These are phyloP conservation scores for Hericium rajendrae DNA, from an alignment of 768 basidiomycete genomes.

Conservation along the genomic window DNA sequence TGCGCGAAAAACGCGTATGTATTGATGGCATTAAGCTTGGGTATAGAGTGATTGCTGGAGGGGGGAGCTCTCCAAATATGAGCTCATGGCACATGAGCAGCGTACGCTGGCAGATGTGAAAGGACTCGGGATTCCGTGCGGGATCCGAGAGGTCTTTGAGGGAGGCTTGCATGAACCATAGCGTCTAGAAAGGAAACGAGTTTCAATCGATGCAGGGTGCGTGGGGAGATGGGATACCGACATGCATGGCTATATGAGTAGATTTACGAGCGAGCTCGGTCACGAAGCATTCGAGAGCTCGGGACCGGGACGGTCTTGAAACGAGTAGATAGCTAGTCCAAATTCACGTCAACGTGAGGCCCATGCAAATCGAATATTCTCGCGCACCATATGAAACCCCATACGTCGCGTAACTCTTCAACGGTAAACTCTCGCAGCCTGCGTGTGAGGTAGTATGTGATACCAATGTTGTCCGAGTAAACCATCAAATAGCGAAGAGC, in stretches of 20 bases:
- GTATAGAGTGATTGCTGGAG: slow-evolving; percentile 60
- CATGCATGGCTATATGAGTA: slow-evolving; percentile 92
- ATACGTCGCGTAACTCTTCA: slow-evolving; percentile 70
- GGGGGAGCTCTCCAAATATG: slow-evolving; percentile 83
- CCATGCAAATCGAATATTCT: slow-evolving; percentile 11
- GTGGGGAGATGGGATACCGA: slow-evolving; percentile 35
- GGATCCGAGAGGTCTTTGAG: slow-evolving; percentile 64
- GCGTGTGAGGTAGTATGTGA: slow-evolving; percentile 81
- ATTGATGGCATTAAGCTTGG: slow-evolving; percentile 42
- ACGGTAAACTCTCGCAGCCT: slow-evolving; percentile 60
- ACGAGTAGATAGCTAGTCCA: slow-evolving; percentile 78
- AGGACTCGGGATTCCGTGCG: slow-evolving; percentile 62
- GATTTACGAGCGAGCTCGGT: slow-evolving; percentile 82
- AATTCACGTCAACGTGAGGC: slow-evolving; percentile 23
- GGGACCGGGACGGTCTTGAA: slow-evolving; percentile 83
- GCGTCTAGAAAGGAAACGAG: slow-evolving; percentile 43
- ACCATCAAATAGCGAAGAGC: slow-evolving; percentile 79
- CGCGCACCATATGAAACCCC: slow-evolving; percentile 79
- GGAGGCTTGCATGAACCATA: slow-evolving; percentile 99
- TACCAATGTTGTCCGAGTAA: slow-evolving; percentile 83
- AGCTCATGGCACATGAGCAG: slow-evolving; percentile 91
- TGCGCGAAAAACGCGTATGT: slow-evolving; percentile 38
- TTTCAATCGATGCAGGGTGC: slow-evolving; percentile 9
- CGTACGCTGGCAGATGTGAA: slow-evolving; percentile 85
- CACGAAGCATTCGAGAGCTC: slow-evolving; percentile 91